Evolutionary conservation across 768 basidiomycete species (phyloP), one percentile per base, ranked within the genome.

Genomic region (Astraeus odoratus): DNA sequence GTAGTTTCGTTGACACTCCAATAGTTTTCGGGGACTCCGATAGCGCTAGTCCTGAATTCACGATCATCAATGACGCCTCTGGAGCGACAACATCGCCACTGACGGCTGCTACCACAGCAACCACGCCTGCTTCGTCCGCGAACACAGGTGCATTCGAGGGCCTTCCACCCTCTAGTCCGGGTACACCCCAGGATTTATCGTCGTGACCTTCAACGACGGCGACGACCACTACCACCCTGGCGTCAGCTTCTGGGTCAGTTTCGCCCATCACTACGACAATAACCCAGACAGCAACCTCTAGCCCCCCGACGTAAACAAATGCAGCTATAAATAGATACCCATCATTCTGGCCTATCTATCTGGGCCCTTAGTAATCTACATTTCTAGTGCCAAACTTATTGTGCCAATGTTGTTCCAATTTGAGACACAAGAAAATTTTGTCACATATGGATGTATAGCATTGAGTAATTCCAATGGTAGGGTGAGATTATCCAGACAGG

Each of bases 1-100:
- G 22, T 46, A 15, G 19, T 47, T 3, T 53, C 20, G 13, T 39
- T 15, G 27, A 23, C 4, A 8, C 31, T 22, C 43, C 25, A 8
- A 8, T 36, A 67, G 67, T 69, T 37, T 63, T 69, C 5, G 68
- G 68, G 7, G 70, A 69, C 46, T 72, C 70, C 34, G 68, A 70
- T 31, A 69, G 71, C 29, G 60, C 67, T 7, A 69, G 67, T 39
- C 69, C 66, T 13, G 19, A 60, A 39, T 71, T 69, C 30, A 68
- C 67, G 46, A 69, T 69, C 33, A 62, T 76, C 51, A 75, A 95
- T 29, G 89, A 89, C 52, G 59, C 64, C 34, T 65, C 60, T 7
- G 38, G 43, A 16, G 20, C 51, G 39, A 79, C 78, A 12, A n/a
- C n/a, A n/a, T 33, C 55, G 37, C 5, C 49, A 8, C 25, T 52